A percentile compares a stretch with the other conserved stretches of the same genome.
These are phyloP conservation scores for Aspergillus asperescens DNA, from an alignment of 495 filamentous ascomycete species.

Conservation along the genomic window DNA sequence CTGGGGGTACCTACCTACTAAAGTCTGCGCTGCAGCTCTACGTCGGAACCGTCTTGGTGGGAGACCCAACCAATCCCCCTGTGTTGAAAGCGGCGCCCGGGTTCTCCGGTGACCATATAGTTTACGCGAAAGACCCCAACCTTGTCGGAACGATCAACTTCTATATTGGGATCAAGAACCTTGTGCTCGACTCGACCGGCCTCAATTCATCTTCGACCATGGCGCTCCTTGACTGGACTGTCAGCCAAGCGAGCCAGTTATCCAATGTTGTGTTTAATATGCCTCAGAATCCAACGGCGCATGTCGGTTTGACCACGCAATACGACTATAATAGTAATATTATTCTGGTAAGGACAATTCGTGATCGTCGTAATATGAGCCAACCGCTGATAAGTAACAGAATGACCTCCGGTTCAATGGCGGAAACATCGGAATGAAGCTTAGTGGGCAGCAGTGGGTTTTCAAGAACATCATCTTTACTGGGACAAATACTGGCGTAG, in stretches of 20 bases:
- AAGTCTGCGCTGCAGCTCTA: conserved; percentile 31
- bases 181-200: conserved; percentile 34
- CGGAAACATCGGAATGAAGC: conserved; percentile 50
- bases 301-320: conserved; percentile 64
- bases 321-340: conserved; percentile 49
- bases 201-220: conserved; percentile 23
- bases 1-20: conserved; percentile 40
- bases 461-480: conserved; percentile 58
- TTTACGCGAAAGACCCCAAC: conserved; percentile 35
- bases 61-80: conserved; percentile 32
- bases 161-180: conserved; percentile 40
- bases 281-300: conserved; percentile 44
- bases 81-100: conserved; percentile 27
- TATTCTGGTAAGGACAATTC: conserved; percentile 20
- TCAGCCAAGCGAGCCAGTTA: conserved; percentile 63
- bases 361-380: neutral
- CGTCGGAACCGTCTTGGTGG: conserved; percentile 39
- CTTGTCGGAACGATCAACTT: conserved; percentile 35
- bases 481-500: conserved; percentile 49
- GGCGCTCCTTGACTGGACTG: conserved; percentile 54
- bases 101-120: conserved; percentile 25
- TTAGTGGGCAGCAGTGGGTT: conserved; percentile 70
- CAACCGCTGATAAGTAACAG: conserved; percentile 4
- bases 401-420: conserved; percentile 61
- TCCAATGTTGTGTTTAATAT: conserved; percentile 71